Evolutionary conservation across 495 filamentous ascomycete species (phyloP).

Genomic region (Letharia lupina): DNA sequence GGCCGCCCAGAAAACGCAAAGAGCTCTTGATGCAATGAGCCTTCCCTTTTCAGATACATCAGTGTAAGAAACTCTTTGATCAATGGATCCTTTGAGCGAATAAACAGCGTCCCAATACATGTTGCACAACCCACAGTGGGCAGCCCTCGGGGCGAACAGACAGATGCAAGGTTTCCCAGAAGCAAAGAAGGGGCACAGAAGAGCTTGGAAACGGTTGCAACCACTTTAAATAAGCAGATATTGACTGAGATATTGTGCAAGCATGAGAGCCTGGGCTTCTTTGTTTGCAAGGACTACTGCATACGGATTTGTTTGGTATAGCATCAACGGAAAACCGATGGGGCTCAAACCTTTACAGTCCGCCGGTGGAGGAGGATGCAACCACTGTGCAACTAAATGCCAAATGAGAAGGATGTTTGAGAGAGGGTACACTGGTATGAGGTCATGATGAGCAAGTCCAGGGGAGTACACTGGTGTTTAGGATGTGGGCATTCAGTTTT

Average conservation of each 20-base stretch:
- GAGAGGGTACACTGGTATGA: too few species aligned
- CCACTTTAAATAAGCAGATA: too few species aligned
- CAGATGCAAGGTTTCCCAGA: not conserved
- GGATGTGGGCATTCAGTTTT: too few species aligned
- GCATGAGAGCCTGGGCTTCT: too few species aligned
- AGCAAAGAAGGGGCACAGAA: not conserved
- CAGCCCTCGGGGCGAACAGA: not conserved
- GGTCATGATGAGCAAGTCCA: too few species aligned
- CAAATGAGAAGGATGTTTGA: too few species aligned
- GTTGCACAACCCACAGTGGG: not conserved
- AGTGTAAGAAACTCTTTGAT: not conserved
- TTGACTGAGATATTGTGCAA: not conserved
- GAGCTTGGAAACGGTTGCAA: too few species aligned
- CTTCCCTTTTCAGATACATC: not conserved
- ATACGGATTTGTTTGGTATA: not conserved
- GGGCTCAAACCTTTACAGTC: not conserved
- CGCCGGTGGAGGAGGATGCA: too few species aligned
- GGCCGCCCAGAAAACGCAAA: not conserved
- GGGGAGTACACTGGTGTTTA: too few species aligned
- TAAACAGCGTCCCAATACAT: not conserved
- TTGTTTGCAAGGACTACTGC: too few species aligned
- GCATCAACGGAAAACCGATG: not conserved
- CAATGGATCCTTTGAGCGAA: not conserved
- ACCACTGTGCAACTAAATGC: not conserved
- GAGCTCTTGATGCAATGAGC: not conserved